Conservation (phyloP, 345 rosid genomes). For the Orychophragmus violaceus region DNA sequence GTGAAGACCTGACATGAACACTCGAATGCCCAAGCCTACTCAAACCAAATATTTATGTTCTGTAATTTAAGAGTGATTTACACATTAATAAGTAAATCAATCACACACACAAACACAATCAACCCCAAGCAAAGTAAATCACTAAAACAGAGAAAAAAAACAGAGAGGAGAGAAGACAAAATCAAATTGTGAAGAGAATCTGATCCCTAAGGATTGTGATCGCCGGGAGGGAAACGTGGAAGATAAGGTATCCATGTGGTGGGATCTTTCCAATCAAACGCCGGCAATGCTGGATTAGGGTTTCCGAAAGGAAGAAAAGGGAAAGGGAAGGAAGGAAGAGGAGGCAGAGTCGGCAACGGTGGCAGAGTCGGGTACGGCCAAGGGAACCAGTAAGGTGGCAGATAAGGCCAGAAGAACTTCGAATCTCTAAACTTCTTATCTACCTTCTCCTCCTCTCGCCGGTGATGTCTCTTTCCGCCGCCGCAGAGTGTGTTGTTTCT, state of each 20-base stretch:
- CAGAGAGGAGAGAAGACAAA: neutral
- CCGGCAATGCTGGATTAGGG: constrained; percentile 52
- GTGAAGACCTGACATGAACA: too few species aligned
- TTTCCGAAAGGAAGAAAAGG: constrained; percentile 28
- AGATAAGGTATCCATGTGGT: constrained; percentile 56
- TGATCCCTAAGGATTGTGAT: constrained; percentile 2
- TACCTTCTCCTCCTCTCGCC: constrained; percentile 23
- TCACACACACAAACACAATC: constrained; percentile 8
- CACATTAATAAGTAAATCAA: constrained; percentile 15
- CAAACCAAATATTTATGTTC: neutral
- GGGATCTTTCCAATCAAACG: constrained; percentile 49
- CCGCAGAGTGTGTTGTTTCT: constrained; percentile 47
- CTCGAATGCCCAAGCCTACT: too few species aligned
- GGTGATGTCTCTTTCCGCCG: constrained; percentile 11
- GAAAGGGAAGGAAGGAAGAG: constrained; percentile 35
- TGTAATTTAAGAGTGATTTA: constrained; percentile 3
- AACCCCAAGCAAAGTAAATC: neutral
- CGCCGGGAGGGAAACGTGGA: constrained; percentile 34
- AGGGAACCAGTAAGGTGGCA: constrained; percentile 49
- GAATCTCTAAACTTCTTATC: constrained; percentile 38
- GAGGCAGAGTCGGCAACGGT: constrained; percentile 33
- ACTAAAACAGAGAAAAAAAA: neutral
- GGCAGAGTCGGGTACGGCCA: constrained; percentile 41
- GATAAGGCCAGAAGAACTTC: constrained; percentile 49
- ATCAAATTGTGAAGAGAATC: neutral